phyloP scores from a whole-genome alignment of 352 stramenopile genomes.

The Pythium insidiosum region DNA sequence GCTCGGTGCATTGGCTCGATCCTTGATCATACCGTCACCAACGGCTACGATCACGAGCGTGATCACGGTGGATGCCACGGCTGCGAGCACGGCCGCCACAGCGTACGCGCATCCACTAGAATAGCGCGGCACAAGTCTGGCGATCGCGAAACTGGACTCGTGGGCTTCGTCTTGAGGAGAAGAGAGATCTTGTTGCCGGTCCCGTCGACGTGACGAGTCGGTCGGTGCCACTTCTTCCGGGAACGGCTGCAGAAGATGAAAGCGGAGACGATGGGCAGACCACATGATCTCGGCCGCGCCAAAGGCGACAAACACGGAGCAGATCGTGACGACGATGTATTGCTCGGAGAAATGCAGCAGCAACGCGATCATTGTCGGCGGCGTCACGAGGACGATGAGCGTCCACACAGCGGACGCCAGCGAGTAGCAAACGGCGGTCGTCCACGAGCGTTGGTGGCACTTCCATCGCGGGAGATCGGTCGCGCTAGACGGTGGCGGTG shows the following conservation, averaged over 20 bases:
- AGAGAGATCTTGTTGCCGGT: no score
- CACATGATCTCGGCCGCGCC: conserved; percentile 40
- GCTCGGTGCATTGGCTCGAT: conserved; percentile 1
- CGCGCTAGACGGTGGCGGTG: background rate
- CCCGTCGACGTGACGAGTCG: no score
- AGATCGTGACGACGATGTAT: conserved; percentile 28
- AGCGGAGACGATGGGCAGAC: no score
- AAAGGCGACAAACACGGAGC: conserved; percentile 24
- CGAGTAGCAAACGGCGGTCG: background rate
- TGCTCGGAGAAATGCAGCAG: conserved; percentile 25
- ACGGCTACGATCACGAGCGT: conserved; percentile 3
- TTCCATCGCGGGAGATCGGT: background rate
- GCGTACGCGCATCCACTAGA: no score
- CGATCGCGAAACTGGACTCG: no score
- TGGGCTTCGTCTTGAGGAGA: no score
- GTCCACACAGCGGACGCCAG: background rate
- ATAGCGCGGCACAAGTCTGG: no score
- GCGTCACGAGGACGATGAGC: conserved; percentile 3
- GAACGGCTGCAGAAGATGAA: no score
- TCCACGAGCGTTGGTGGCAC: background rate
- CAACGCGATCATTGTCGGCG: conserved; percentile 24
- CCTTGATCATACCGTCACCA: conserved; percentile 2
- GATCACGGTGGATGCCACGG: background rate
- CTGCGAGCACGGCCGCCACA: background rate
- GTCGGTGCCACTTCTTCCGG: no score